Conservation (phyloP, 148 eudicot species). For the Polygonum maritimum region DNA sequence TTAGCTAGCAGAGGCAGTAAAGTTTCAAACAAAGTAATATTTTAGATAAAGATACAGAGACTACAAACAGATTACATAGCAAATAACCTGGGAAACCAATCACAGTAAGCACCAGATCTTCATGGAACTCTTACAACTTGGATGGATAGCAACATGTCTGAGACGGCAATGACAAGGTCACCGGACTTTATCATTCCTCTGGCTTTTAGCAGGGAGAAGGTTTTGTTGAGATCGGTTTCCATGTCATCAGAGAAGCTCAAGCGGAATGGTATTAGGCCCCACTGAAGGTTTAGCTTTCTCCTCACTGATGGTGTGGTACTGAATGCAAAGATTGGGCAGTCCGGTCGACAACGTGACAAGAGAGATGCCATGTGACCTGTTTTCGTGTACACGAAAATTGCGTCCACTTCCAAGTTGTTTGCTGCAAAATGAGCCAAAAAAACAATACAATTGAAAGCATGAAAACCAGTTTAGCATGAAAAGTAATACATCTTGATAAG, state of each 20-base stretch:
- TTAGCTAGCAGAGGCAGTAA: not conserved
- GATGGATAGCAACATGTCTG: slow-evolving; percentile 92
- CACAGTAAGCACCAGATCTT: not conserved
- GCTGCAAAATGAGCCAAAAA: slow-evolving; percentile 60
- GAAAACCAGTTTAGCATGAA: not conserved
- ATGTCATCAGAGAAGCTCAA: slow-evolving; percentile 85
- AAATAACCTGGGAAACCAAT: not conserved
- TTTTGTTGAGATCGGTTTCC: slow-evolving; percentile 87
- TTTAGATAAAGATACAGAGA: not conserved
- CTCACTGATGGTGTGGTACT: slow-evolving; percentile 62
- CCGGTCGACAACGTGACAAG: slow-evolving; percentile 86
- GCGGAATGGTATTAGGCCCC: slow-evolving; percentile 97
- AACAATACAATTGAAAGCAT: not conserved
- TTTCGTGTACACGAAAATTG: slow-evolving; percentile 83
- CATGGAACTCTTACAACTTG: slow-evolving; percentile 92
- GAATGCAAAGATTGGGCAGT: slow-evolving; percentile 94
- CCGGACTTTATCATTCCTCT: slow-evolving; percentile 95
- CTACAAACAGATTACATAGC: not conserved
- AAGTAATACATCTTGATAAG: not conserved
- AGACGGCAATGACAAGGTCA: slow-evolving; percentile 90
- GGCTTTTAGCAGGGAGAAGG: slow-evolving; percentile 83
- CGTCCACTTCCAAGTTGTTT: slow-evolving; percentile 82
- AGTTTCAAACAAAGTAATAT: not conserved
- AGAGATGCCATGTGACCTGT: slow-evolving; percentile 93
- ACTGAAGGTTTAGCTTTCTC: slow-evolving; percentile 82